Evolutionary conservation across 202 grass and related monocot genomes (phyloP).

Genomic region (Saccharum hybrid): DNA sequence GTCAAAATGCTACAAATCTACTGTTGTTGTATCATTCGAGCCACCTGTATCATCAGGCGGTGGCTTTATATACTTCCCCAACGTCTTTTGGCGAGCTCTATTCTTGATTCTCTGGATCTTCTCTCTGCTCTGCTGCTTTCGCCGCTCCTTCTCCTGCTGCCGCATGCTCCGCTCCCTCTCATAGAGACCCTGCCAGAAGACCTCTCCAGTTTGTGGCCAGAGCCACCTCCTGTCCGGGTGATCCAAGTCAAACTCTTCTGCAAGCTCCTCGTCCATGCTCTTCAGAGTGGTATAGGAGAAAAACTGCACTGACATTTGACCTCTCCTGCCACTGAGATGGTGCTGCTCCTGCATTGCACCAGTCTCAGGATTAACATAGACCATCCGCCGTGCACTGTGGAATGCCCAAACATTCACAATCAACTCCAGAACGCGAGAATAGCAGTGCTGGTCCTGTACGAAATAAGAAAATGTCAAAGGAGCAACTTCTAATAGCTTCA

Average conservation of each 20-base stretch:
- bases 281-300: slow-evolving; percentile 81
- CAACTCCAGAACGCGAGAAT: slow-evolving; percentile 78
- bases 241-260: slow-evolving; percentile 80
- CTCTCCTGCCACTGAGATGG: slow-evolving; percentile 56
- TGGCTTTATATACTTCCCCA: slow-evolving; percentile 94
- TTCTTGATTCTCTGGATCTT: slow-evolving; percentile 94
- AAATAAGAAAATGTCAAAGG: slow-evolving; percentile 32
- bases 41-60: slow-evolving; percentile 53
- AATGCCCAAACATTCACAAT: slow-evolving; percentile 95
- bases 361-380: slow-evolving; percentile 82
- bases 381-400: slow-evolving; percentile 83
- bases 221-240: slow-evolving; percentile 63
- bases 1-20: slow-evolving; percentile 57
- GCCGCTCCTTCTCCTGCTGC: slow-evolving; percentile 81
- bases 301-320: slow-evolving; percentile 79
- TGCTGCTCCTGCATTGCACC: slow-evolving; percentile 93
- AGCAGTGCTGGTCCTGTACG: slow-evolving; percentile 87
- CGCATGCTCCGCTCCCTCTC: slow-evolving; percentile 84
- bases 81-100: slow-evolving; percentile 80
- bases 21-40: slow-evolving; percentile 58
- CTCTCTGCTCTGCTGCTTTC: slow-evolving; percentile 81
- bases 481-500: not conserved
- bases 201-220: slow-evolving; percentile 87
- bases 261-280: slow-evolving; percentile 94
- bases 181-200: slow-evolving; percentile 85